These are phyloP conservation scores for Cenchrus purpureus DNA, from an alignment of 176 grass and related monocot genomes.

Conservation along the genomic window DNA sequence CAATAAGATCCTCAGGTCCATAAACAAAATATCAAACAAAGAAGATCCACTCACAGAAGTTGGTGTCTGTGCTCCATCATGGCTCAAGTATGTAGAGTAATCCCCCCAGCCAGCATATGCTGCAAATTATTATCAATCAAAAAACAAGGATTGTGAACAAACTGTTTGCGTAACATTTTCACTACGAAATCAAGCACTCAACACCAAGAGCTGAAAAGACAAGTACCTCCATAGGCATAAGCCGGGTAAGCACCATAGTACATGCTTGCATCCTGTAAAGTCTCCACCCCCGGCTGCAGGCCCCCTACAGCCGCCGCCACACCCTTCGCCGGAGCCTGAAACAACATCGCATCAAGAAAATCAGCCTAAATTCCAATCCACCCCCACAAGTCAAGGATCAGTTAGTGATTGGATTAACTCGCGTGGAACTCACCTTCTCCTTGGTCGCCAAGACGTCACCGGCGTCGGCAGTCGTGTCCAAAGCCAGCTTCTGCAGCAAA, in stretches of 20 bases:
- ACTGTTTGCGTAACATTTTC: not conserved
- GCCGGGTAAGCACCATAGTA: conserved; percentile 57
- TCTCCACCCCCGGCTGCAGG: conserved; percentile 31
- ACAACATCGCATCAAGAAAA: not conserved
- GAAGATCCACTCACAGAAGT: conserved; percentile 39
- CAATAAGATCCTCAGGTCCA: not conserved
- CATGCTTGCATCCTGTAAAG: conserved; percentile 42
- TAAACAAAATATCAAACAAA: not conserved
- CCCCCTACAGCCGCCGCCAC: not conserved
- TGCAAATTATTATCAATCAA: conserved; percentile 31
- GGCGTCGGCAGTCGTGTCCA: conserved; percentile 45
- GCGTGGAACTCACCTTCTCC: conserved; percentile 48
- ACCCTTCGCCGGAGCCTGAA: conserved; percentile 16
- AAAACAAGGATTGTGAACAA: not conserved
- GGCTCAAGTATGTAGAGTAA: conserved; percentile 48
- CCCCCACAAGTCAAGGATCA: not conserved
- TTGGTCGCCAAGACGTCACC: conserved; percentile 31
- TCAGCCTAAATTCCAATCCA: not conserved
- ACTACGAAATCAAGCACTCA: not conserved
- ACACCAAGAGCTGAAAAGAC: not conserved
- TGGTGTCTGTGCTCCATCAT: conserved; percentile 49
- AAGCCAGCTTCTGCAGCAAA: conserved; percentile 62
- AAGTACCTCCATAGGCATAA: conserved; percentile 62
- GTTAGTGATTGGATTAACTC: not conserved
- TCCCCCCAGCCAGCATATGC: conserved; percentile 67